phyloP scores from a whole-genome alignment of 331 rosid genomes.

The Prunus yedoensis region DNA sequence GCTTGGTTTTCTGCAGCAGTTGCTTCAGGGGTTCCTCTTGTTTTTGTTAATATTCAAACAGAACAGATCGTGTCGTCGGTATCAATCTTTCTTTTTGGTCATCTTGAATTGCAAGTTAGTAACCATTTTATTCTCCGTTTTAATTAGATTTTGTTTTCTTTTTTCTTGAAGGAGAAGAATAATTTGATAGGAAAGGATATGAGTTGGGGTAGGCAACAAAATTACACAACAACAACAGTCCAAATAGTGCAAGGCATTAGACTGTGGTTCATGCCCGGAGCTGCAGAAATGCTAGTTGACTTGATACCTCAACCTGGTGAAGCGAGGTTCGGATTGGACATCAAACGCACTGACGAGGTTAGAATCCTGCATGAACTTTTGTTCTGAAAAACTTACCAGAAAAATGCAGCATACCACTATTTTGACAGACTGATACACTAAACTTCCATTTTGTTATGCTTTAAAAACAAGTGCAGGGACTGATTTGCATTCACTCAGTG shows the following conservation, averaged over 20 bases:
- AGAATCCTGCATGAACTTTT: background rate
- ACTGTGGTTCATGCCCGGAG: slow-evolving; percentile 75
- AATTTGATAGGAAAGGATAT: slow-evolving; percentile 28
- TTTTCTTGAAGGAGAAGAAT: slow-evolving; percentile 35
- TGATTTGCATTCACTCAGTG: slow-evolving; percentile 34
- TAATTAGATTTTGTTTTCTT: background rate
- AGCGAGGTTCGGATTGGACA: slow-evolving; percentile 62
- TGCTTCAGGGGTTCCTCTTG: slow-evolving; percentile 73
- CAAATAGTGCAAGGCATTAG: slow-evolving; percentile 54
- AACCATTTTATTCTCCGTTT: background rate
- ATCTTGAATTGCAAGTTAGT: background rate
- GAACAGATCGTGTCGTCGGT: slow-evolving; percentile 48
- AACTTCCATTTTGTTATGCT: background rate
- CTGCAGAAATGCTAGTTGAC: slow-evolving; percentile 47
- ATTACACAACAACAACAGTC: slow-evolving; percentile 1
- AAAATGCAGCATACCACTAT: no score
- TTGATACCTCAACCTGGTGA: slow-evolving; percentile 51
- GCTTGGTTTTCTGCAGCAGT: slow-evolving; percentile 73
- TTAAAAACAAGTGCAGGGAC: slow-evolving; percentile 31
- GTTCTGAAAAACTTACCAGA: no score
- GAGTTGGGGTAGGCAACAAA: slow-evolving; percentile 33
- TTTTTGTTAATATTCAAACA: slow-evolving; percentile 72
- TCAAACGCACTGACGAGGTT: slow-evolving; percentile 64
- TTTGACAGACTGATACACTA: no score
- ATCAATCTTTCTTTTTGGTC: background rate